Evolutionary conservation across 306 rosid genomes (phyloP).

Genomic region (Dryas drummondii): DNA sequence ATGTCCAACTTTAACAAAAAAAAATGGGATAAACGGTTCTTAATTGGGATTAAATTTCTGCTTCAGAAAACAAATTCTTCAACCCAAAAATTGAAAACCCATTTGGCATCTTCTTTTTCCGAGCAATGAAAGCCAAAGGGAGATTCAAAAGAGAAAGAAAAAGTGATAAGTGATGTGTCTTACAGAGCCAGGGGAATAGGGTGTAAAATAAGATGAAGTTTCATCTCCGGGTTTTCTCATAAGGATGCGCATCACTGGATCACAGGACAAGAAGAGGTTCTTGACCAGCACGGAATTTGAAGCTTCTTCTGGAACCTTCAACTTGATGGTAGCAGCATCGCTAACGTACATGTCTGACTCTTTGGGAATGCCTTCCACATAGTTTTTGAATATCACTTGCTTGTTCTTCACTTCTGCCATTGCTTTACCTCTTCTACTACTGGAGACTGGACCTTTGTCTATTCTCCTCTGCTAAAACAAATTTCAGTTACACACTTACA

Average conservation of each 20-base stretch:
- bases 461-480: too few relatives aligned
- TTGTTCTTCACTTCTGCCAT: slow-evolving; percentile 11
- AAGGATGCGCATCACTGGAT: slow-evolving; percentile 51
- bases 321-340: slow-evolving; percentile 25
- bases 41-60: not conserved
- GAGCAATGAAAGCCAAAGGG: not conserved
- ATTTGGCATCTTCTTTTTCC: not conserved
- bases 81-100: not conserved
- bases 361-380: slow-evolving; percentile 12
- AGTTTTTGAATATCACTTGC: not conserved
- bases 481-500: too few relatives aligned
- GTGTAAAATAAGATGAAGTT: not conserved
- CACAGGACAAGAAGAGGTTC: slow-evolving; percentile 63
- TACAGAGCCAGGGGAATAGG: slow-evolving; percentile 47
- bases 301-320: slow-evolving; percentile 32
- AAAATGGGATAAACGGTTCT: not conserved
- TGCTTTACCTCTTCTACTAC: not conserved
- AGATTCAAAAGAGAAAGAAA: not conserved
- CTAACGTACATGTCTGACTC: not conserved
- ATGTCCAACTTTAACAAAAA: too few relatives aligned
- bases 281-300: slow-evolving; percentile 51
- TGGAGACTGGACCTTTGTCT: too few relatives aligned
- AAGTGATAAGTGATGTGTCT: not conserved
- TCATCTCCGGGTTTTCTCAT: slow-evolving; percentile 23
- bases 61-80: not conserved